A percentile compares a stretch with the other conserved stretches of the same genome.
Conservation (phyloP, 805 yeast genomes). For the Metschnikowia baotianmanensis region DNA sequence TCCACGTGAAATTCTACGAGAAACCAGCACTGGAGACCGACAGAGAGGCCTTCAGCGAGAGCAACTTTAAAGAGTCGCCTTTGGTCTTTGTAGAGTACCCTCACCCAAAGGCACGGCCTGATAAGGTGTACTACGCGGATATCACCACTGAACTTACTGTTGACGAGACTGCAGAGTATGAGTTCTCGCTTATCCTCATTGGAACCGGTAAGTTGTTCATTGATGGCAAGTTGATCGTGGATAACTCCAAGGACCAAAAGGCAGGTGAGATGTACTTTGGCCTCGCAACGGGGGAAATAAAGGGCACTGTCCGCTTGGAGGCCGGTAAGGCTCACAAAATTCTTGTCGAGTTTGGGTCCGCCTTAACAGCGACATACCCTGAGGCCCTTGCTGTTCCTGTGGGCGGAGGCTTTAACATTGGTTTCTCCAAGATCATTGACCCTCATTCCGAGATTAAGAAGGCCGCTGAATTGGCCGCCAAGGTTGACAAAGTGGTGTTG, state of each 20-base stretch:
- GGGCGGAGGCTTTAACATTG: too few relatives aligned
- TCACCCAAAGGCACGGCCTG: too few relatives aligned
- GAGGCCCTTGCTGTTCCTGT: too few relatives aligned
- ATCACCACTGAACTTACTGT: conserved; percentile 46
- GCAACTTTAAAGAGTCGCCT: too few relatives aligned
- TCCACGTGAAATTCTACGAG: too few relatives aligned
- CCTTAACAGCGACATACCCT: too few relatives aligned
- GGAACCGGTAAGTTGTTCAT: conserved; percentile 58
- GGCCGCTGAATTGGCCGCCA: conserved; percentile 27
- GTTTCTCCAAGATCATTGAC: too few relatives aligned
- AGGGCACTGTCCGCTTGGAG: conserved; percentile 34
- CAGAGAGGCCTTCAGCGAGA: too few relatives aligned
- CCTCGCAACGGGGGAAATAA: conserved; percentile 53
- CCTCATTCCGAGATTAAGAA: too few relatives aligned
- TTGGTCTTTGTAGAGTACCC: too few relatives aligned
- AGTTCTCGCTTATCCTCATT: conserved; percentile 49
- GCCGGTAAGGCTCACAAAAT: conserved; percentile 46
- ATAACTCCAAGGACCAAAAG: conserved; percentile 52
- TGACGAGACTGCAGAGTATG: conserved; percentile 46
- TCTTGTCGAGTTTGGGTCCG: conserved; percentile 51
- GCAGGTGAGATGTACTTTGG: conserved; percentile 53
- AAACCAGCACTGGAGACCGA: too few relatives aligned
- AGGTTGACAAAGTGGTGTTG: conserved; percentile 29
- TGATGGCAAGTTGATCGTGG: conserved; percentile 52
- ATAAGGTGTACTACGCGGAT: conserved; percentile 41